Conservation (phyloP, 371 early-diverging fungal genomes). For the Batrachochytrium dendrobatidis region DNA sequence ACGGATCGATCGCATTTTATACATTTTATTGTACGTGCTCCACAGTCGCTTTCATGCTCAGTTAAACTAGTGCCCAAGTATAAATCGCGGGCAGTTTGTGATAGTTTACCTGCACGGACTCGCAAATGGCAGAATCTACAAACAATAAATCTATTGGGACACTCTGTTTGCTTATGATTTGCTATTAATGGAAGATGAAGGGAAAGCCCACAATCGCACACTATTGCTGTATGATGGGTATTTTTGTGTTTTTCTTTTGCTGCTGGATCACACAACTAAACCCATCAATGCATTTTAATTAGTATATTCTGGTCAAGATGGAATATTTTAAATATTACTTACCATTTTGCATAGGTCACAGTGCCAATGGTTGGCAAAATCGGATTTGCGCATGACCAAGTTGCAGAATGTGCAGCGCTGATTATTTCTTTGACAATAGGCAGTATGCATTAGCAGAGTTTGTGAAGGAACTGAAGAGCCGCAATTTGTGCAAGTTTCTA, state of each 20-base stretch:
- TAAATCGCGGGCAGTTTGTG: slow-evolving; percentile 56
- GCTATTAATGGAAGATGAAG: slow-evolving; percentile 48
- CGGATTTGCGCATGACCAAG: slow-evolving; percentile 58
- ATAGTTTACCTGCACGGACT: slow-evolving; percentile 57
- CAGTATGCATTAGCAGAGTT: slow-evolving; percentile 53
- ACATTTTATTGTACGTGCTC: slow-evolving; percentile 74
- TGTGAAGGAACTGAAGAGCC: slow-evolving; percentile 54
- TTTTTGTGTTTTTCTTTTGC: slow-evolving; percentile 59
- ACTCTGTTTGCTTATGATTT: slow-evolving; percentile 58
- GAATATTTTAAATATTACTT: too few species aligned
- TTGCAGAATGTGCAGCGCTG: slow-evolving; percentile 55
- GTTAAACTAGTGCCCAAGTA: slow-evolving; percentile 48
- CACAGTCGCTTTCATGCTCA: slow-evolving; percentile 81
- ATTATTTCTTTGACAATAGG: slow-evolving; percentile 76
- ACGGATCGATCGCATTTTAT: slow-evolving; percentile 65
- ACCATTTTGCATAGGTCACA: slow-evolving; percentile 60
- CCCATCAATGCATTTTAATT: too few species aligned
- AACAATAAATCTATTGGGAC: slow-evolving; percentile 65
- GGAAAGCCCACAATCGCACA: slow-evolving; percentile 52
- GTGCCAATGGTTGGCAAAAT: slow-evolving; percentile 71
- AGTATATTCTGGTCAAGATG: too few species aligned
- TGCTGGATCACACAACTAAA: too few species aligned
- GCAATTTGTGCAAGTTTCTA: slow-evolving; percentile 60
- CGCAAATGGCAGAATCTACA: slow-evolving; percentile 77
- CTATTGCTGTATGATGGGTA: slow-evolving; percentile 52